Conservation (phyloP, 164 flowering plant species). For the Magnolia kwangsiensis region DNA sequence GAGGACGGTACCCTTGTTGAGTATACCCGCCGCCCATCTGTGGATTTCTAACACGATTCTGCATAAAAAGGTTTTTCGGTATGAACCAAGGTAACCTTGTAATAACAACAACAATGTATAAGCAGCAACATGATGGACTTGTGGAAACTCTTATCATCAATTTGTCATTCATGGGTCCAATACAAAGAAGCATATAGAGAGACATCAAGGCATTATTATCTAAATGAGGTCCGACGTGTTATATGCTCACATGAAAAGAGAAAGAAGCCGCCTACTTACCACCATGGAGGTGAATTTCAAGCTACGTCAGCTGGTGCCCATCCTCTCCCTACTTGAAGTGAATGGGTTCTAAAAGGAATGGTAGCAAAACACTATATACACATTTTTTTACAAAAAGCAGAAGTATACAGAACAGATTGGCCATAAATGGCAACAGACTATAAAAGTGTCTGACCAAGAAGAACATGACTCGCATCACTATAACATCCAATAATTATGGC, state of each 20-base stretch:
- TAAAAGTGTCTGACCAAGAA: not conserved
- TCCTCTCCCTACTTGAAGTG: conserved; percentile 77
- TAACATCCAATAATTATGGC: conserved; percentile 1
- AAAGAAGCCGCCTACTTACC: conserved; percentile 82
- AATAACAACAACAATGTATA: conserved; percentile 1
- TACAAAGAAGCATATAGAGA: not conserved
- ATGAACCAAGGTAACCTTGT: conserved; percentile 37
- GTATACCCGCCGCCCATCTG: conserved; percentile 67
- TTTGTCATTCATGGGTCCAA: not conserved
- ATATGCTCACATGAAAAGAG: conserved; percentile 31
- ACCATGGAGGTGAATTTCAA: conserved; percentile 49
- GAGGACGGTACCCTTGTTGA: conserved; percentile 79
- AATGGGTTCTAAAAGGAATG: conserved; percentile 55
- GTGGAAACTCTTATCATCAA: not conserved
- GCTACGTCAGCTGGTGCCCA: conserved; percentile 83
- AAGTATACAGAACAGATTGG: conserved; percentile 15
- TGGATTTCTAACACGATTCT: conserved; percentile 82
- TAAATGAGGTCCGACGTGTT: not conserved
- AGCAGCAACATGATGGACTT: not conserved
- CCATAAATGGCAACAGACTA: conserved; percentile 15
- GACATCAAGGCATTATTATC: not conserved
- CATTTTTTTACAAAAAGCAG: conserved; percentile 18
- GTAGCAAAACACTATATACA: conserved; percentile 36
- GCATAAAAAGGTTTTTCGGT: conserved; percentile 40
- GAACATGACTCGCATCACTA: not conserved